phyloP scores from a whole-genome alignment of 345 rosid species.

The Mangifera indica region DNA sequence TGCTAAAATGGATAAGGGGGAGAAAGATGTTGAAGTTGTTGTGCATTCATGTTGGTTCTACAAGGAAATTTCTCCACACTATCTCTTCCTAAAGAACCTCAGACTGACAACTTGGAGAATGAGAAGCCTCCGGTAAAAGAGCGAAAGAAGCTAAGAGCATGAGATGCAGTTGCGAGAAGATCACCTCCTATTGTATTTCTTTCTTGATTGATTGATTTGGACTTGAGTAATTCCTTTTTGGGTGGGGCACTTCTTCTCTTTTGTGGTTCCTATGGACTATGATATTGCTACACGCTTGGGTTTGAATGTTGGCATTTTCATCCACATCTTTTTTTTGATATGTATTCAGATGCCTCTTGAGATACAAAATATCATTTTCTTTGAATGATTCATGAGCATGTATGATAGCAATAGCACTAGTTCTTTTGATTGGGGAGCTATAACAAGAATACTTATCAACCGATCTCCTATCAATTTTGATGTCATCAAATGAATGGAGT shows the following conservation, averaged over 20 bases:
- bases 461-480: too few relatives aligned
- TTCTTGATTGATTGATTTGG: not conserved
- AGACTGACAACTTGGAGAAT: slow-evolving; percentile 14
- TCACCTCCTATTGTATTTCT: too few relatives aligned
- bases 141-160: slow-evolving; percentile 27
- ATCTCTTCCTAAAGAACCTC: slow-evolving; percentile 53
- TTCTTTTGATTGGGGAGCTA: too few relatives aligned
- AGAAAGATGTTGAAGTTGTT: slow-evolving; percentile 76
- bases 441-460: not conserved
- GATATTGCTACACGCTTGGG: too few relatives aligned
- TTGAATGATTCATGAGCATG: not conserved
- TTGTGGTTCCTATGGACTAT: too few relatives aligned
- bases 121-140: slow-evolving; percentile 23
- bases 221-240: not conserved
- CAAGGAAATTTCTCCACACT: slow-evolving; percentile 69
- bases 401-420: too few relatives aligned
- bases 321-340: not conserved
- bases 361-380: too few relatives aligned
- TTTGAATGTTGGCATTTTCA: too few relatives aligned
- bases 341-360: not conserved
- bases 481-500: too few relatives aligned
- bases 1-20: slow-evolving; percentile 98
- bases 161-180: not conserved
- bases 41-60: slow-evolving; percentile 77
- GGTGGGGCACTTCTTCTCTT: too few relatives aligned